Base-by-base conservation (phyloP, 805 yeast species). In the Saturnispora quitensis region DNA sequence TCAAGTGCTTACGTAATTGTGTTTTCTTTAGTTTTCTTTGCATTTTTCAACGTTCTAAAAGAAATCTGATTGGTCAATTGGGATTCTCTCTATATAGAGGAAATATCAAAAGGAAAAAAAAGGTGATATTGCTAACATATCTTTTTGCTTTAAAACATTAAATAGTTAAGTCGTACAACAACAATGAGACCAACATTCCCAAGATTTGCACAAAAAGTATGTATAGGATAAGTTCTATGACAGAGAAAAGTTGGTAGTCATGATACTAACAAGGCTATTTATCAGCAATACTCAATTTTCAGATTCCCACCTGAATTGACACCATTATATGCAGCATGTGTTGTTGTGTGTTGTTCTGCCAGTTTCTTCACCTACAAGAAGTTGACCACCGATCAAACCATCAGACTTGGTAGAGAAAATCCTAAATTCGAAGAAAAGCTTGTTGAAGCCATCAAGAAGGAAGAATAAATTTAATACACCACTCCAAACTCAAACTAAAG, bases 241-340 rank as follows among this genome's bases (percentile, higher is more conserved):
- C 22, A 44, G 6, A 20, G 36, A 18, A 25, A 45, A 31, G 9
- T 12, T n/a, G 12, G 15, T 20, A 45, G 17, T 24, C 25, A 18
- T 45, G 33, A 24, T 45, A 45, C 33, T 36, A 31, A 22, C 25
- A 17, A 33, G 7, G 13, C 7, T 7, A 31, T 45, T 24, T 33
- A 31, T 31, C 35, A 49, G 47, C 46, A 49, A 43, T 49, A 49
- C 43, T 49, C 51, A 40, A 22, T 75, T 70, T 54, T 54, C 48
- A 20, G 18, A 27, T 50, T 78, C 50, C 83, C 83, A 61, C 74
- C 78, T 50, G 84, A 79, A 68, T 66, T 79, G 60, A 75, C 80
- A 53, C 84, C 84, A 62, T 69, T 79, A 57, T 77, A 77, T 60
- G 68, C 75, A 35, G 82, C 81, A 40, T 73, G 78, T 71, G 76